These are phyloP conservation scores for Fusarium citri DNA, from an alignment of 2,329 filamentous ascomycete genomes.

Conservation along the genomic window DNA sequence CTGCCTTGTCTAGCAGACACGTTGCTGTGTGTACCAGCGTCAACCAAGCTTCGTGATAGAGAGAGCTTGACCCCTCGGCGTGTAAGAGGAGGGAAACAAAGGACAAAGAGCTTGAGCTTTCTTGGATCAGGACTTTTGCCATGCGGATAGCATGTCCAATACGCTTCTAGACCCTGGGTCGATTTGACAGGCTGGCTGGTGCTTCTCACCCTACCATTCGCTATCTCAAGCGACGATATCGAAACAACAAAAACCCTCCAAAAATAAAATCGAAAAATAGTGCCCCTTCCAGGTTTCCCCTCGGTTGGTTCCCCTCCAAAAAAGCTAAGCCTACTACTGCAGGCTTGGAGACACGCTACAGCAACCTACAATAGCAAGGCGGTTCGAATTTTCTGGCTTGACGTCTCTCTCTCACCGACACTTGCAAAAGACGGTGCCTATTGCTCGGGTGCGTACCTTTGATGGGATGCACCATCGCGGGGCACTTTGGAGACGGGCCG, in stretches of 20 bases:
- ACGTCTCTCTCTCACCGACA: conserved; percentile 41
- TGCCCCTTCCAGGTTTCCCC: conserved; percentile 40
- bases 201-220: conserved; percentile 38
- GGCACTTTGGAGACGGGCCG: conserved; percentile 37
- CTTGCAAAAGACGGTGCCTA: conserved; percentile 38
- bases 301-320: conserved; percentile 32
- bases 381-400: conserved; percentile 9
- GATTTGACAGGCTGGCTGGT: conserved; percentile 25
- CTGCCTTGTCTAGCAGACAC: conserved; percentile 41
- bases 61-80: conserved; percentile 32
- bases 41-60: conserved; percentile 30
- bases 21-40: conserved; percentile 39
- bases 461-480: conserved; percentile 36
- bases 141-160: conserved; percentile 17
- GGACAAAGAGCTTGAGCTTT: conserved; percentile 29
- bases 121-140: conserved; percentile 25
- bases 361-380: conserved; percentile 36
- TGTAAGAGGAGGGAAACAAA: conserved; percentile 30
- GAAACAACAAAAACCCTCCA: conserved; percentile 32
- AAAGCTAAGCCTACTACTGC: conserved; percentile 27
- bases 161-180: conserved; percentile 23
- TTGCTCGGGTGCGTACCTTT: conserved; percentile 41
- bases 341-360: conserved; percentile 28
- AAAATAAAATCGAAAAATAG: conserved; percentile 44
- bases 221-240: conserved; percentile 35